Conservation (phyloP, 805 yeast genomes). For the Ogataea saltuana region DNA sequence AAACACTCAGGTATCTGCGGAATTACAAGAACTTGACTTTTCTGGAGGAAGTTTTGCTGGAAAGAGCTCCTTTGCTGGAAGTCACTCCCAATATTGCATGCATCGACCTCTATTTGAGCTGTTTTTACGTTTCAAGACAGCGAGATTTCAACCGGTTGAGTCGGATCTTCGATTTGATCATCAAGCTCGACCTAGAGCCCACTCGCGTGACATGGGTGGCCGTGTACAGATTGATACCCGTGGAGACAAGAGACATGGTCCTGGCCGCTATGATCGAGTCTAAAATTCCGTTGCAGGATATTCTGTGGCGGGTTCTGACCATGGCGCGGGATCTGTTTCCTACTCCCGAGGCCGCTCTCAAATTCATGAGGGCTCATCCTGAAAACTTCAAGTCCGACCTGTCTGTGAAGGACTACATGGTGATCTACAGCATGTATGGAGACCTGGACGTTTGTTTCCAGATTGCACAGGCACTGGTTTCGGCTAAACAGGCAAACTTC, state of each 20-base stretch:
- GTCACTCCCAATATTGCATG: slow-evolving; percentile 14
- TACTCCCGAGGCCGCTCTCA: slow-evolving; percentile 11
- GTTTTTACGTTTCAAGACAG: neutral
- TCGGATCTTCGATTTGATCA: slow-evolving; percentile 8
- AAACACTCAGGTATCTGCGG: too few species aligned
- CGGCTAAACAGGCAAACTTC: neutral
- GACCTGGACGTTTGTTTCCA: slow-evolving; percentile 8
- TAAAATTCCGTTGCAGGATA: slow-evolving; percentile 12
- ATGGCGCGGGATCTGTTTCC: slow-evolving; percentile 1
- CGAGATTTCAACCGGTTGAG: neutral
- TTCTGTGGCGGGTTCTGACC: slow-evolving; percentile 10
- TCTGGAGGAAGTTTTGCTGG: slow-evolving; percentile 12
- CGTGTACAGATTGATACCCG: slow-evolving; percentile 10
- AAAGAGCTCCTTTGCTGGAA: slow-evolving; percentile 10
- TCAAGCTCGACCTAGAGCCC: slow-evolving; percentile 13
- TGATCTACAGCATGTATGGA: slow-evolving; percentile 14
- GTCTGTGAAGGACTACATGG: slow-evolving; percentile 8
- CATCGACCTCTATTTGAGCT: slow-evolving; percentile 13
- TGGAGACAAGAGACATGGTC: neutral
- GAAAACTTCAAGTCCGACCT: slow-evolving; percentile 12
- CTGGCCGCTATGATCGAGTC: slow-evolving; percentile 12
- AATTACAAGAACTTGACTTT: slow-evolving; percentile 7
- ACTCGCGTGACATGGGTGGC: slow-evolving; percentile 18
- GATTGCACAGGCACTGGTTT: slow-evolving; percentile 7
- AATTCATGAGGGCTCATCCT: slow-evolving; percentile 12